Evolutionary conservation across 495 filamentous ascomycete species (phyloP), one percentile per base, ranked within the genome.

Genomic region (Filosporella fistucella): DNA sequence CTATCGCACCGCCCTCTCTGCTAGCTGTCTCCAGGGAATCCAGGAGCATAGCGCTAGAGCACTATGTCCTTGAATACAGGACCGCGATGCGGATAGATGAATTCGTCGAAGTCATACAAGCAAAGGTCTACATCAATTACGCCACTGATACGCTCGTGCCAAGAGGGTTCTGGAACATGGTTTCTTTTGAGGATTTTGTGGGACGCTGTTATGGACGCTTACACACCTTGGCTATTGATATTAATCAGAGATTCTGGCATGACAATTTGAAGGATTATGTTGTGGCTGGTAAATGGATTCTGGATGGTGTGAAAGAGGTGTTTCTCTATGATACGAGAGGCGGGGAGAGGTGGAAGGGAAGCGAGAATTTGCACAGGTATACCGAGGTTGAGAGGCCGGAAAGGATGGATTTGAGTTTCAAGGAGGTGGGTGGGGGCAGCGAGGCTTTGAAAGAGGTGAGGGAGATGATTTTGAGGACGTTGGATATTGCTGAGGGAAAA

Each of bases 51-150:
- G 49, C 42, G 1, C 28, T 52, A 1, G 40, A 45, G 17, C 42
- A 52, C 42, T 52, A 45, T 21, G n/a, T 10, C 0, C 35, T 46
- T n/a, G 42, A 45, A 22, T 52, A 33, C 35, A 6, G 14, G 11
- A 41, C 34, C 10, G 4, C 17, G 5, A 40, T 44, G 29, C 18
- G 10, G 3, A 20, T 33, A 12, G 3, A 16, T 8, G 11, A 37
- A 16, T n/a, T 23, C 3, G 11, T 34, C 26, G 42, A 5, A 1
- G 18, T 42, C 1, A 17, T 41, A 12, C 18, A 9, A 2, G 34
- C 49, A 8, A 40, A n/a, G 5, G 34, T 34, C 8, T 47, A 53
- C 36, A 26, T 53, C n/a, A 53, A 47, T 21, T 53, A 35, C n/a
- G 37, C 14, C 3, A 21, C 14, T 14, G 50, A 53, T 32, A 26